Evolutionary conservation across 345 rosid genomes (phyloP), one percentile per base, ranked within the genome.

Genomic region (Mercurialis annua): DNA sequence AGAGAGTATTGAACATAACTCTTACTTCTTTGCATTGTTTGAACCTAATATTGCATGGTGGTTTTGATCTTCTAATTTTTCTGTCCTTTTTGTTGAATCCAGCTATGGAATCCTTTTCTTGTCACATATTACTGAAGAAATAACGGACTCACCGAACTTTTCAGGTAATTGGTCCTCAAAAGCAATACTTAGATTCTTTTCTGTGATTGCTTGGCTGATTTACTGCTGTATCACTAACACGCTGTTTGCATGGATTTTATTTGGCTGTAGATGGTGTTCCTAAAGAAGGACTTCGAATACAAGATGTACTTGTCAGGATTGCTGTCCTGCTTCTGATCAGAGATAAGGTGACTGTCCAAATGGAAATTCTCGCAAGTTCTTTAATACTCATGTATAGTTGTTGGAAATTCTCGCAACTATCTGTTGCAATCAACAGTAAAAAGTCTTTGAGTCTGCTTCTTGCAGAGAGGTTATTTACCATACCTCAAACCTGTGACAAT

Each of bases 221-320:
- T 49, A 14, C 40, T 55, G 33, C 6, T 66, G 17, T 64, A 26
- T 47, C 48, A 52, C 65, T 43, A 68, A 54, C 31, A 70, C 69
- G 48, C 54, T 44, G 56, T 52, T 64, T 47, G 30, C 9, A 36
- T 68, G 33, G 4, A 64, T 63, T 34, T 17, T 68, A 14, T 57
- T 83, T 81, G 69, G 72, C 59, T 83, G 71, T 77, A 95, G 99
- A 90, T 80, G 98, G 98, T 67, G 98, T 95, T 64, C 99, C 99
- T 6, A 92, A 95, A 80, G 99, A 95, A 81, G 99, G 99, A 68
- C 97, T 95, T 63, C 80, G 99, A 82, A 85, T 87, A 66, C 82
- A 71, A 70, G 99, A 95, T 71, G 98, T 95, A 10, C 86, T 95
- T 12, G 84, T 90, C 50, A 84, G 99, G 78, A 85, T 90, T 66